These are phyloP conservation scores for Alternaria viburni DNA, from an alignment of 2,329 filamentous ascomycete species.

Conservation along the genomic window DNA sequence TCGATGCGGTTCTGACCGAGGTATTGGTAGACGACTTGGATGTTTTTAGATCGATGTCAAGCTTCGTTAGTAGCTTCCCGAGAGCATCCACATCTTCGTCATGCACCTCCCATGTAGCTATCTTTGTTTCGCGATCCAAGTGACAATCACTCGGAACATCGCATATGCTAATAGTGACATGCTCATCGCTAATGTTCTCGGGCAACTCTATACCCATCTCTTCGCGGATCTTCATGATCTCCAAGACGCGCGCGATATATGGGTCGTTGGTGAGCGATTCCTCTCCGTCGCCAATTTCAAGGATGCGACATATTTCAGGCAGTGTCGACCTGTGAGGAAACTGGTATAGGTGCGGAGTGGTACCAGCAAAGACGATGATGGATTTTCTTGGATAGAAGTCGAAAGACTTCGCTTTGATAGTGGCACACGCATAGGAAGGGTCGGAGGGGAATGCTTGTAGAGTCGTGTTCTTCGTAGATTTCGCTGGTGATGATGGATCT, in stretches of 20 bases:
- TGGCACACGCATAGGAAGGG: too few species aligned
- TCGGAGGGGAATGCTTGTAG: not conserved
- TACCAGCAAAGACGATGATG: not conserved
- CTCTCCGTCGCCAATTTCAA: not conserved
- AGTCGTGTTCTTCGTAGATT: not conserved
- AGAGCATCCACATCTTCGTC: not conserved
- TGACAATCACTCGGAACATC: not conserved
- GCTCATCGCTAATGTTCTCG: slow-evolving; percentile 4
- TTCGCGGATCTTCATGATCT: slow-evolving; percentile 20
- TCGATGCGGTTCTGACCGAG: not conserved
- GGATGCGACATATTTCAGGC: slow-evolving; percentile 11
- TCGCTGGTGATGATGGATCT: not conserved
- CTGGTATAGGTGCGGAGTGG: slow-evolving; percentile 15
- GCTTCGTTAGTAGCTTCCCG: not conserved
- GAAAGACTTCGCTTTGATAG: not conserved
- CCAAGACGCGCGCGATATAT: slow-evolving; percentile 3
- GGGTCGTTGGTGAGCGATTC: not conserved
- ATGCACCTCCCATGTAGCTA: slow-evolving; percentile 7
- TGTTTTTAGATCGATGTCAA: not conserved
- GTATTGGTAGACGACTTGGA: too few species aligned
- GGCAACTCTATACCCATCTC: slow-evolving; percentile 15
- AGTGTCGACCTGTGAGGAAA: slow-evolving; percentile 19
- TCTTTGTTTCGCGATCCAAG: not conserved
- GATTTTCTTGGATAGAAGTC: not conserved
- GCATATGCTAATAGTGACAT: slow-evolving; percentile 14